phyloP scores from a whole-genome alignment of 164 flowering plant genomes.

The Amborella trichopoda region DNA sequence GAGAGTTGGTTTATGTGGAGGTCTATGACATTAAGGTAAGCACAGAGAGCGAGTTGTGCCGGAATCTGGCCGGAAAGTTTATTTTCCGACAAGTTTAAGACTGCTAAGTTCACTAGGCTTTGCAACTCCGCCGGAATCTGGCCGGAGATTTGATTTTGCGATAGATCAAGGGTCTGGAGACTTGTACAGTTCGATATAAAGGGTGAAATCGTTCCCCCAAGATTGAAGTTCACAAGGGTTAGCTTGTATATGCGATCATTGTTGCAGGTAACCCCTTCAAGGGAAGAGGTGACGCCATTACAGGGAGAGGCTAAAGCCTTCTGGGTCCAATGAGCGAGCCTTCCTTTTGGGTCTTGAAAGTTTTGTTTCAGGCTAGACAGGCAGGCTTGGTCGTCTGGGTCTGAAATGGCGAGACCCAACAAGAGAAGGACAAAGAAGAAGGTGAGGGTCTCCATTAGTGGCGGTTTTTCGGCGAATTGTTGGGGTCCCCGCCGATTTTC shows the following conservation, averaged over 20 bases:
- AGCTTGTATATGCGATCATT: slow-evolving; percentile 95
- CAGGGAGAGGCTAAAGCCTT: slow-evolving; percentile 62
- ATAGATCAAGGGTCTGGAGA: slow-evolving; percentile 88
- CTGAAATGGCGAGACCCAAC: slow-evolving; percentile 12
- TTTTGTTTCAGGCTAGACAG: slow-evolving; percentile 36
- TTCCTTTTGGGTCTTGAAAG: slow-evolving; percentile 45
- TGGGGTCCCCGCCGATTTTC: no score
- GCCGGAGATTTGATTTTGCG: slow-evolving; percentile 68
- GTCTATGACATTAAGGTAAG: slow-evolving; percentile 87
- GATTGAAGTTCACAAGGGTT: slow-evolving; percentile 51
- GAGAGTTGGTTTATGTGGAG: slow-evolving; percentile 54
- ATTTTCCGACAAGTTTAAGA: slow-evolving; percentile 80
- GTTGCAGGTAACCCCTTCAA: slow-evolving; percentile 85
- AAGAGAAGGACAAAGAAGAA: not conserved
- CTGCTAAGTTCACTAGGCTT: slow-evolving; percentile 69
- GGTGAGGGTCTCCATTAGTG: no score
- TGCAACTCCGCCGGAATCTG: slow-evolving; percentile 72
- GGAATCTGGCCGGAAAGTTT: slow-evolving; percentile 60
- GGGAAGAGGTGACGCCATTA: slow-evolving; percentile 64
- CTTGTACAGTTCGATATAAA: slow-evolving; percentile 77
- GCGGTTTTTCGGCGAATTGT: no score
- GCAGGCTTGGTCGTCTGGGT: slow-evolving; percentile 77
- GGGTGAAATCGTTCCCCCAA: slow-evolving; percentile 70
- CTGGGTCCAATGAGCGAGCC: slow-evolving; percentile 67
- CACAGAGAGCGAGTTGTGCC: slow-evolving; percentile 52